phyloP scores from a whole-genome alignment of 75 land plant genomes.

The Chamaecyparis obtusa region DNA sequence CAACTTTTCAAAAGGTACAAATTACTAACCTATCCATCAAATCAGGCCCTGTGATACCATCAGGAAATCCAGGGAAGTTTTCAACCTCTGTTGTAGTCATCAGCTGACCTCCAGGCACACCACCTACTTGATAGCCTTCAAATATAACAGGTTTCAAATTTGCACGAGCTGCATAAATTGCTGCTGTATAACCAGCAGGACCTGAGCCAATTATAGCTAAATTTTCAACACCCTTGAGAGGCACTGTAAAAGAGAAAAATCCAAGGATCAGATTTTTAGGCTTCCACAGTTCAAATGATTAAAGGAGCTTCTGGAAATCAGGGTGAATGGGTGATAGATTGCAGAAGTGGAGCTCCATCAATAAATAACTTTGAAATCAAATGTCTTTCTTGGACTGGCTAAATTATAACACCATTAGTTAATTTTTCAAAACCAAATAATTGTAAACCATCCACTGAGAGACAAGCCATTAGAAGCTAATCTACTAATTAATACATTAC shows the following conservation, averaged over 20 bases:
- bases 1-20: not conserved
- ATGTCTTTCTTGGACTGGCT: no score
- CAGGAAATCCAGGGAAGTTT: constrained; percentile 98
- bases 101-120: constrained; percentile 95
- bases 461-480: no score
- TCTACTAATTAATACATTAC: no score
- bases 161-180: constrained; percentile 96
- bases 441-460: no score
- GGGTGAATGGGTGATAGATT: no score
- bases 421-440: no score
- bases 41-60: constrained; percentile 95
- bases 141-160: constrained; percentile 92
- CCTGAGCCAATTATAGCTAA: constrained; percentile 94
- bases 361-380: no score
- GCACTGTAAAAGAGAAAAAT: constrained; percentile 32
- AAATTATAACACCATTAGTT: no score
- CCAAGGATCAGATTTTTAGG: not conserved
- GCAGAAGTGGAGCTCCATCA: no score
- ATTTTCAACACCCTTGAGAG: constrained; percentile 69
- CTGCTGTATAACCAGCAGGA: constrained; percentile 98
- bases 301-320: no score
- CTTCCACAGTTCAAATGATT: no score
- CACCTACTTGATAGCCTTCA: constrained; percentile 94
- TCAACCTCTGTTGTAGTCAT: constrained; percentile 99
- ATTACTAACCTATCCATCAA: constrained; percentile 82